Evolutionary conservation across 495 filamentous ascomycete species (phyloP).

Genomic region (Pyrenula massariospora): DNA sequence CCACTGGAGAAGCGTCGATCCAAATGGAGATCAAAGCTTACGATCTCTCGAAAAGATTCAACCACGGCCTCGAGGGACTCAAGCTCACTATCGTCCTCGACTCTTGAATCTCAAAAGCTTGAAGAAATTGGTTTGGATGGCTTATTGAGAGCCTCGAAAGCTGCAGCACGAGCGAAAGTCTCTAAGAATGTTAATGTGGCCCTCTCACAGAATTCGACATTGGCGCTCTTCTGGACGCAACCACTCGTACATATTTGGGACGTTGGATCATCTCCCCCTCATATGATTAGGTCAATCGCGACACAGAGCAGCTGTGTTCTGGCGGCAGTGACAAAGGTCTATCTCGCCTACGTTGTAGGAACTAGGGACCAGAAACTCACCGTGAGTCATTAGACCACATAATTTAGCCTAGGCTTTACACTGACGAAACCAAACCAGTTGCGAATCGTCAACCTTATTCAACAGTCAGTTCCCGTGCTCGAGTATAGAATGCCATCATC

Average conservation of each 20-base stretch:
- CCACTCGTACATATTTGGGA: constrained; percentile 23
- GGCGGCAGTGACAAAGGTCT: constrained; percentile 16
- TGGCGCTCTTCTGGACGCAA: constrained; percentile 25
- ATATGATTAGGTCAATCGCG: constrained; percentile 11
- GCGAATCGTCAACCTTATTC: constrained; percentile 19
- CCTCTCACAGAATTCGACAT: constrained; percentile 21
- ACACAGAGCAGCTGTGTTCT: constrained; percentile 23
- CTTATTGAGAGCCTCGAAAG: constrained; percentile 9
- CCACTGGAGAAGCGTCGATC: constrained; percentile 15
- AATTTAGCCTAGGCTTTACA: background rate
- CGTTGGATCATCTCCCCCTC: constrained; percentile 15
- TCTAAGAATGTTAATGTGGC: constrained; percentile 17
- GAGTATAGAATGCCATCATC: constrained; percentile 24
- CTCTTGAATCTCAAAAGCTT: constrained; percentile 16
- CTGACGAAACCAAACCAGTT: constrained; percentile 8
- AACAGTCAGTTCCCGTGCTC: constrained; percentile 8
- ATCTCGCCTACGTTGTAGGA: constrained; percentile 22
- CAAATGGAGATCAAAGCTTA: constrained; percentile 19
- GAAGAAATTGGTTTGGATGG: constrained; percentile 18
- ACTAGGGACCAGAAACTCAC: constrained; percentile 23
- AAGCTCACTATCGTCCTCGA: constrained; percentile 18
- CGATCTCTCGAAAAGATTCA: constrained; percentile 12
- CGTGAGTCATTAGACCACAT: constrained; percentile 7
- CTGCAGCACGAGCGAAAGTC: constrained; percentile 9
- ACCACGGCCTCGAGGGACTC: constrained; percentile 10